A percentile compares a stretch with the other conserved stretches of the same genome.
phyloP scores from a whole-genome alignment of 495 filamentous ascomycete species.

The Penicillium pancosmium region DNA sequence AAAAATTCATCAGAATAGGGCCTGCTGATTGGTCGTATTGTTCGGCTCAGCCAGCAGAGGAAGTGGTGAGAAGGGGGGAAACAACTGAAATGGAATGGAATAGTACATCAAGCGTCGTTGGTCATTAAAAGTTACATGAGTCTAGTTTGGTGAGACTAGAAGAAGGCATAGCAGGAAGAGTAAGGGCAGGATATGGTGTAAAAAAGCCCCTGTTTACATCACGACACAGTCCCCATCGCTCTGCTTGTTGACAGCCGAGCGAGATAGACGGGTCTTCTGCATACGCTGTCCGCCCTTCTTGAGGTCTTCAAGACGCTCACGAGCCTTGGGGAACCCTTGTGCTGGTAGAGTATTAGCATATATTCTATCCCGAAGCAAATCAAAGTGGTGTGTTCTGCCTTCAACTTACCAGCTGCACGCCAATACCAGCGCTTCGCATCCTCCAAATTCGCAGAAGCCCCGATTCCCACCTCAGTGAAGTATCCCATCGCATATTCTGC shows the following conservation, averaged over 20 bases:
- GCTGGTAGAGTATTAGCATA: conserved; percentile 49
- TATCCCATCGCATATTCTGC: conserved; percentile 98
- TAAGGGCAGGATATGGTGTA: conserved; percentile 9
- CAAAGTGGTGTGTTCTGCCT: neutral
- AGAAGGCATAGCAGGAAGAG: conserved; percentile 3
- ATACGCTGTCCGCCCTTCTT: conserved; percentile 73
- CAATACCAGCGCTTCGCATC: conserved; percentile 99
- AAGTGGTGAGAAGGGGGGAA: conserved; percentile 1
- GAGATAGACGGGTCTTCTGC: conserved; percentile 77
- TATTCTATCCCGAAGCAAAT: neutral
- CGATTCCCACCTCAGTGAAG: conserved; percentile 94
- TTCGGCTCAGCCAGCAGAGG: neutral
- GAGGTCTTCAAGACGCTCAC: conserved; percentile 88
- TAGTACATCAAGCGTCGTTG: conserved; percentile 2
- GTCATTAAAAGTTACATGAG: conserved; percentile 7
- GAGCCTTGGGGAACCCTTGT: conserved; percentile 90
- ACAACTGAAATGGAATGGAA: conserved; percentile 8
- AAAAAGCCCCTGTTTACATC: conserved; percentile 56
- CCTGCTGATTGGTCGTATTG: too few species aligned
- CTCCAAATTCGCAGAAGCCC: conserved; percentile 80
- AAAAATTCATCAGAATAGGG: neutral
- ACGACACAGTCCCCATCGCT: conserved; percentile 81
- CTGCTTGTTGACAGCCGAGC: conserved; percentile 79
- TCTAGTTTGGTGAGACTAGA: conserved; percentile 2
- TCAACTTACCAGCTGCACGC: conserved; percentile 87